phyloP scores from a whole-genome alignment of 495 filamentous ascomycete species.

The Hypomontagnella monticulosa region DNA sequence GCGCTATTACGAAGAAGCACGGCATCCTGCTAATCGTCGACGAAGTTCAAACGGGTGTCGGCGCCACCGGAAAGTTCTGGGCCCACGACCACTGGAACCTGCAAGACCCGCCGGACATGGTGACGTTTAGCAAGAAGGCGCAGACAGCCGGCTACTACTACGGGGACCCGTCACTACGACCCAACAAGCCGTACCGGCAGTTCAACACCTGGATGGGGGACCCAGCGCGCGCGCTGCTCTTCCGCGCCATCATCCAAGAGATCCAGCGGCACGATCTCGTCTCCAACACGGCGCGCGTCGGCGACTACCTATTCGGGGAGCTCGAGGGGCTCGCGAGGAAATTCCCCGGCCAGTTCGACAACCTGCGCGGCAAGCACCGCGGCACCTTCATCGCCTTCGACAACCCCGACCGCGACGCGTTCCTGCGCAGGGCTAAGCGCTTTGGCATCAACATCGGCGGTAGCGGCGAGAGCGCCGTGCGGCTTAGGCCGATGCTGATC shows the following conservation, averaged over 20 bases:
- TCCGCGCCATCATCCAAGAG: constrained; percentile 91
- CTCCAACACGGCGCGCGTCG: constrained; percentile 79
- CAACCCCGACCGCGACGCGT: constrained; percentile 82
- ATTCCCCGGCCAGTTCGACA: constrained; percentile 86
- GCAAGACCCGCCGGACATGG: constrained; percentile 89
- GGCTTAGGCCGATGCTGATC: constrained; percentile 93
- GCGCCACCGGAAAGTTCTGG: constrained; percentile 97
- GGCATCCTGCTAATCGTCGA: constrained; percentile 94
- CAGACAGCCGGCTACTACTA: constrained; percentile 98
- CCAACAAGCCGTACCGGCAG: constrained; percentile 98
- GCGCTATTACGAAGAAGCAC: constrained; percentile 85
- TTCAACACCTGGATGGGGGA: constrained; percentile 99
- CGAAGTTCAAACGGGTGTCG: constrained; percentile 97
- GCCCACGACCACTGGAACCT: constrained; percentile 98
- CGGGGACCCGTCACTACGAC: constrained; percentile 85
- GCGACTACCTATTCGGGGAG: constrained; percentile 81
- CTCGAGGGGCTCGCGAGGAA: constrained; percentile 74
- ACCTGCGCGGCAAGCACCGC: constrained; percentile 91
- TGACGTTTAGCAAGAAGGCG: constrained; percentile 98
- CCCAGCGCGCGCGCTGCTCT: constrained; percentile 87
- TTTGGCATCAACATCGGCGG: constrained; percentile 95
- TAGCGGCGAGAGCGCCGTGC: constrained; percentile 78
- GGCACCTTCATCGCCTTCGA: constrained; percentile 99
- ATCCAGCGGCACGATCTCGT: constrained; percentile 85
- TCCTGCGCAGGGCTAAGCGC: constrained; percentile 81